Evolutionary conservation across 164 flowering plant genomes (phyloP).

Genomic region (Aristolochia contorta): DNA sequence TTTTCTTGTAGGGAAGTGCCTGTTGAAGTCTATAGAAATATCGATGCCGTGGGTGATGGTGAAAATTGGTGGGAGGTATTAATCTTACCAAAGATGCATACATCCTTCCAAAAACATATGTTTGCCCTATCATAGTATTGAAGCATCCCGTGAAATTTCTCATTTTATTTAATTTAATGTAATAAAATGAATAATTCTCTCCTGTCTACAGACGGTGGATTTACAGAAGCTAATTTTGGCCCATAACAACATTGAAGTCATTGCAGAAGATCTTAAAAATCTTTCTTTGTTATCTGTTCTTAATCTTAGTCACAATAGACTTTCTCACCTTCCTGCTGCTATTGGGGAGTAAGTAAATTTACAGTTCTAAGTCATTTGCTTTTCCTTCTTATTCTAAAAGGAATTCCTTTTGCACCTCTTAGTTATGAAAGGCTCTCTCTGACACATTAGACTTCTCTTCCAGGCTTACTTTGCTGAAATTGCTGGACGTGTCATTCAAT

Average conservation of each 20-base stretch:
- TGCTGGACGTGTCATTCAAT: slow-evolving; percentile 75
- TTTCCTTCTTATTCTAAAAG: neutral
- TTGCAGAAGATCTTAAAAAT: slow-evolving; percentile 71
- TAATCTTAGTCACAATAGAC: slow-evolving; percentile 86
- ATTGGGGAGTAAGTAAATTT: slow-evolving; percentile 72
- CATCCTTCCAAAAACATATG: neutral
- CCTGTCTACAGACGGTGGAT: slow-evolving; percentile 56
- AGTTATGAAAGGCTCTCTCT: neutral
- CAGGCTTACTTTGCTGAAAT: slow-evolving; percentile 77
- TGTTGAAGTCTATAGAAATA: slow-evolving; percentile 55
- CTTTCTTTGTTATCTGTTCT: slow-evolving; percentile 49
- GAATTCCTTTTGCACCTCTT: neutral
- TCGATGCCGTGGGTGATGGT: slow-evolving; percentile 62
- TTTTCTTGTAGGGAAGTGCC: slow-evolving; percentile 66
- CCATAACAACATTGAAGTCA: slow-evolving; percentile 63
- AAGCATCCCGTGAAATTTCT: no score
- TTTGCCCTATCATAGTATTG: no score
- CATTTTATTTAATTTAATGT: neutral
- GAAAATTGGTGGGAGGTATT: slow-evolving; percentile 99
- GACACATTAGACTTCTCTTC: slow-evolving; percentile 6
- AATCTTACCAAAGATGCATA: neutral
- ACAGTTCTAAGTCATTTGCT: neutral
- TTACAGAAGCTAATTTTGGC: slow-evolving; percentile 88
- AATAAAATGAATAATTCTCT: neutral
- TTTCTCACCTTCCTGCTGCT: slow-evolving; percentile 72